These are phyloP conservation scores for Vitis rotundifolia DNA, from an alignment of 164 flowering plant species.

Conservation along the genomic window DNA sequence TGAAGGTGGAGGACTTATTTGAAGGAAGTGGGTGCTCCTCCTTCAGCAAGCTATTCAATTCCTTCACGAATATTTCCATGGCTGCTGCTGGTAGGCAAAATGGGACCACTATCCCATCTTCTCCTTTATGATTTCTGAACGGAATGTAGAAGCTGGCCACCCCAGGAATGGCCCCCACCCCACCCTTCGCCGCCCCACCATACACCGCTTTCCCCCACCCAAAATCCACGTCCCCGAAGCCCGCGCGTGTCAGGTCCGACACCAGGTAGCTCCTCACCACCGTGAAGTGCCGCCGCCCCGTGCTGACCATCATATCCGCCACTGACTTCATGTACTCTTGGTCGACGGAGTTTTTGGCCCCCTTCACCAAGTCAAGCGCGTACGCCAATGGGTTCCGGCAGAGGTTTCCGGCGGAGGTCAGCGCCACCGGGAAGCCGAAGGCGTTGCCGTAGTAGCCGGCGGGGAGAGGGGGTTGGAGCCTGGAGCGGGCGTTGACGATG, in stretches of 20 bases:
- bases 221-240: constrained; percentile 52
- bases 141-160: constrained; percentile 41
- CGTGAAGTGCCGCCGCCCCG: constrained; percentile 38
- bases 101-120: constrained; percentile 52
- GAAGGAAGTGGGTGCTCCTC: background rate
- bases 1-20: background rate
- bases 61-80: constrained; percentile 47
- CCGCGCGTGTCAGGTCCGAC: constrained; percentile 49
- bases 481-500: constrained; percentile 33
- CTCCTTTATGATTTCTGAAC: constrained; percentile 36
- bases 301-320: constrained; percentile 50
- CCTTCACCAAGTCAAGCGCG: constrained; percentile 41
- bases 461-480: constrained; percentile 38
- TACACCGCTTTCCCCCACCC: constrained; percentile 65
- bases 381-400: constrained; percentile 34
- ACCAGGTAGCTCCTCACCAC: constrained; percentile 44
- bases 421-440: constrained; percentile 32
- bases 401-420: constrained; percentile 31
- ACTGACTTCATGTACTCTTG: constrained; percentile 51
- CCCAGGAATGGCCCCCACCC: constrained; percentile 47
- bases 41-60: constrained; percentile 29
- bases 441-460: constrained; percentile 60
- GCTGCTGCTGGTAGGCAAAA: constrained; percentile 48
- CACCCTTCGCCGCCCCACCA: constrained; percentile 53
- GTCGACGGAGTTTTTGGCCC: constrained; percentile 36